Base-by-base conservation (phyloP, 1,139 yeast genomes). In the Geotrichum candidum region DNA sequence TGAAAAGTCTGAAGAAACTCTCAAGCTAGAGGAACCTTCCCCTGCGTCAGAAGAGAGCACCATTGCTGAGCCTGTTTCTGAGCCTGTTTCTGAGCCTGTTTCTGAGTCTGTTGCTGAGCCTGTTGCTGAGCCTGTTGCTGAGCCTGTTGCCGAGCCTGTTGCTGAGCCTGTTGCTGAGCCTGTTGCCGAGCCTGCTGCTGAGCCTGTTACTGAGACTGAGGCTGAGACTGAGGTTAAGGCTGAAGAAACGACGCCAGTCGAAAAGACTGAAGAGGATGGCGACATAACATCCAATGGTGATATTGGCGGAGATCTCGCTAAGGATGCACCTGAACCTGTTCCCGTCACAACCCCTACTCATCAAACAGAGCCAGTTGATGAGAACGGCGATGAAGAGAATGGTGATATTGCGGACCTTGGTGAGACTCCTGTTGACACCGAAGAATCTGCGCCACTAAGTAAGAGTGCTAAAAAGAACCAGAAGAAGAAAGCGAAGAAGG, bases 241-340 rank as follows among this genome's bases (percentile, higher is more conserved):
- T 9, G 33, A 18, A 11, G 6, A 68, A 64, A 63, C 66, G 64
- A 51, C 64, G 68, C 46, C 66, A 68, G 67, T 62, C 68, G 68
- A 68, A 71, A 68, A 58, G 67, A 66, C 50, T 68, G 61, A 33
- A 53, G 58, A 52, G n/a, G 18, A 18, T 22, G 53, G 53, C 25
- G 53, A 51, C 18, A 7, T 45, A 7, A 15, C 15, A 15, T 45
- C 50, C 13, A 45, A 45, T n/a, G 50, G 46, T 7, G 25, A 22
- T 66, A 67, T 69, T 67, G 65, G 67, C 63, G 65, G 68, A 63
- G 67, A 68, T 58, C 27, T 48, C 6, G 51, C 22, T 11, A 15
- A 48, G 22, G 51, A 22, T 48, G 22, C 25, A 10, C 23, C 25
- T 22, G 51, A 48, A 22, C 18, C 51, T 11, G 51, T 13, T 51